Evolutionary conservation across 1,139 yeast species (phyloP), one percentile per base, ranked within the genome.

Genomic region (Tardiomyces blankii): DNA sequence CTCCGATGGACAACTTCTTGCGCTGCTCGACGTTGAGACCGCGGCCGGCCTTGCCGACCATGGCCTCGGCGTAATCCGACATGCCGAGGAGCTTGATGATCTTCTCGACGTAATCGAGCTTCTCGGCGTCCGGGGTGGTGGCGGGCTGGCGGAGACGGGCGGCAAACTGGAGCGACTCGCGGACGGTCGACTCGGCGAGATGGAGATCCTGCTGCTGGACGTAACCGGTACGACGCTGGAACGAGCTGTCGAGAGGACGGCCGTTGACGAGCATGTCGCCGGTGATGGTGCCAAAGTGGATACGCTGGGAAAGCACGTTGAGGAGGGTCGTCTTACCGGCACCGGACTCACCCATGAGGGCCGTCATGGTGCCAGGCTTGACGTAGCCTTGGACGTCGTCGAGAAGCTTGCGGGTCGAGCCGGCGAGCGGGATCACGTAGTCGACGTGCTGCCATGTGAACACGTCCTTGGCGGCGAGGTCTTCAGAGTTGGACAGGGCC

Each of bases 281-380:
- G 42, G 82, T 74, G 42, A 79, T 70, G 39, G 73, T 75, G 54
- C 84, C 85, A 61, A 74, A 70, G 44, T 71, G 69, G 50, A 74
- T 70, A 60, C 84, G 68, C 56, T 77, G 80, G 14, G 84, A 78
- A 49, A 79, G 67, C 43, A 73, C 73, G 55, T 78, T 77, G 50
- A 79, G 67, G 49, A 79, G 65, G 7, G 84, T 79, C 1, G 85
- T 79, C 60, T 78, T 78, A 59, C 84, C 84, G 42, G 83, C 83
- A 57, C 84, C 84, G 25, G 83, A 78, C 51, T 75, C 81, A 51
- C 85, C 85, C 82, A 79, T 78, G 40, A 79, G 61, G 25, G 80
- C 80, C 42, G 79, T 75, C 67, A 76, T 62, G 30, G 78, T 74
- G 53, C 85, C 85, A 14, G 85, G 84, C 51, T 76, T 74, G 55